Evolutionary conservation across 2,329 filamentous ascomycete genomes (phyloP), one percentile per base, ranked within the genome.

Genomic region (Hypoxylon sp.): DNA sequence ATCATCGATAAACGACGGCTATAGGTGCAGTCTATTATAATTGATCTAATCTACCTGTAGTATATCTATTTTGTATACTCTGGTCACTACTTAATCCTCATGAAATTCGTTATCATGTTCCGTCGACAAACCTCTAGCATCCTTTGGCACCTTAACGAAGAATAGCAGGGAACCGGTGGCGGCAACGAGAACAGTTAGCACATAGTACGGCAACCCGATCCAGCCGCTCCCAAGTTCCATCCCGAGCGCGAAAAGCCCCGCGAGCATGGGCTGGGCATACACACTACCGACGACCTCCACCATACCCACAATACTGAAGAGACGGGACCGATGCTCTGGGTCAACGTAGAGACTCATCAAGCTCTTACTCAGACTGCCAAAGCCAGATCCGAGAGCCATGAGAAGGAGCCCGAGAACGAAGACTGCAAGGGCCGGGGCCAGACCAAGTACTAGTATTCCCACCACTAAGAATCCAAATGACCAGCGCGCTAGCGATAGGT

Each of bases 281-380:
- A 76, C 64, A 21, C 61, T 67, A 6, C 75, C 75, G 25, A 77
- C 46, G 4, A 74, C 70, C 48, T 78, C 76, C 12, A 72, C 67
- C 69, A 78, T 75, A 12, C 70, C 73, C 2, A 74, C 71, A 11
- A 77, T 51, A 57, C 73, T 77, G 53, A 76, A 78, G 6, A 78
- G 71, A 1, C 75, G 71, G 2, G 75, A 75, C 0, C 74, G 71
- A 61, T 76, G 74, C 19, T 71, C 71, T 0, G 73, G 69, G 27
- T 74, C 71, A 8, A 77, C 71, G 61, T 75, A 76, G 11, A 76
- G 48, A 23, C 71, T 75, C 75, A 77, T 74, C 7, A 76, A 52
- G 41, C 75, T 77, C 30, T 70, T 68, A 1, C 65, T 65, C n/a
- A 77, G 54, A 27, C 73, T 75, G 21, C 53, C 69, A 39, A 70